Percentiles rank a stretch among this genome's conserved stretches.
These are phyloP conservation scores for Fraxinus angustifolia DNA, from an alignment of 305 asterid species.

Conservation along the genomic window DNA sequence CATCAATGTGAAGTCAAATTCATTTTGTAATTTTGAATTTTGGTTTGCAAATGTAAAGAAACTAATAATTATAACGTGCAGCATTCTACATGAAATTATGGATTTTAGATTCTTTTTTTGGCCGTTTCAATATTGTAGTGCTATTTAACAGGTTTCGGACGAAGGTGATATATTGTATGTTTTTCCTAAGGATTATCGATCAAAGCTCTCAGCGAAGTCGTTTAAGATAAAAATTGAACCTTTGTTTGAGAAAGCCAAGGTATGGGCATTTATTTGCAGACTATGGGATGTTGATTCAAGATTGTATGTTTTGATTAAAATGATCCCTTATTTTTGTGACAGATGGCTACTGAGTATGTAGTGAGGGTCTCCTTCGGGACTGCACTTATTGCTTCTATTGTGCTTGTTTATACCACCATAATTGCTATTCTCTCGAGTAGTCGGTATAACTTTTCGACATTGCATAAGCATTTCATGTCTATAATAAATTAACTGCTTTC, in stretches of 20 bases:
- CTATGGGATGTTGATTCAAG: not conserved
- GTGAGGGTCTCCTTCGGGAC: conserved; percentile 95
- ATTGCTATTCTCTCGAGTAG: conserved; percentile 76
- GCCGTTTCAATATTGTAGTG: conserved; percentile 13
- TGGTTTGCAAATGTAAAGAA: not conserved
- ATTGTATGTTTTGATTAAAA: conserved; percentile 19
- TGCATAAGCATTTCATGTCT: conserved; percentile 14
- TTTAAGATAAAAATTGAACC: conserved; percentile 77
- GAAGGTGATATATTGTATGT: conserved; percentile 94
- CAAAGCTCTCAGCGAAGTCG: conserved; percentile 83
- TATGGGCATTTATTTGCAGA: conserved; percentile 19
- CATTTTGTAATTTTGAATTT: conserved; percentile 4
- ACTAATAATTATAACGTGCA: conserved; percentile 10
- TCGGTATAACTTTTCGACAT: conserved; percentile 48
- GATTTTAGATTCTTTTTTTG: not conserved
- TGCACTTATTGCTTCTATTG: conserved; percentile 84
- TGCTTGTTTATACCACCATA: conserved; percentile 79
- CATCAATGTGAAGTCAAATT: not conserved
- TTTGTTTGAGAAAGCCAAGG: conserved; percentile 80
- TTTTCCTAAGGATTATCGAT: conserved; percentile 72
- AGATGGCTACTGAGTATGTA: conserved; percentile 80
- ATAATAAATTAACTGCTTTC: not conserved
- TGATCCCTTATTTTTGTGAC: conserved; percentile 31
- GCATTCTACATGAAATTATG: not conserved
- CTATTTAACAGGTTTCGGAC: conserved; percentile 71